These are phyloP conservation scores for Globisporangium parvum DNA, from an alignment of 352 stramenopile genomes.

Conservation along the genomic window DNA sequence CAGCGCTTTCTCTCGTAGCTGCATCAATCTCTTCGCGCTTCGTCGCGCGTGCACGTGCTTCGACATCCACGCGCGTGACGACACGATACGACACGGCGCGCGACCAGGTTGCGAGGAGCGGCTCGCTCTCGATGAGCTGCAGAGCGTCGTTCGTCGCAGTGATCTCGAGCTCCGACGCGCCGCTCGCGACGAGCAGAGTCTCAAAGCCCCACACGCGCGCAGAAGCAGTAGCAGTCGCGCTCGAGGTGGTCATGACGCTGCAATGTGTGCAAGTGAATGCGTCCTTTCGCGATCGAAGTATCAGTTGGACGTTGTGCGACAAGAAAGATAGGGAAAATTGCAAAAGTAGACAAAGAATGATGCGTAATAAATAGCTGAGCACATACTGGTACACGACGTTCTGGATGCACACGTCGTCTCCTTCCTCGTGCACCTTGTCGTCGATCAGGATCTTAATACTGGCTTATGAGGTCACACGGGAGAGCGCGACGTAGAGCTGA, in stretches of 20 bases:
- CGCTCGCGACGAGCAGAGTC: slow-evolving; percentile 34
- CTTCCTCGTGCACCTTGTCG: too few relatives aligned
- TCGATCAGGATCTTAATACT: too few relatives aligned
- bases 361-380: too few relatives aligned
- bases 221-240: too few relatives aligned
- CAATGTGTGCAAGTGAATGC: background rate
- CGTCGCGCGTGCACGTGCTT: slow-evolving; percentile 17
- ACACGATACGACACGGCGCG: slow-evolving; percentile 36
- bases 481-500: too few relatives aligned
- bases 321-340: too few relatives aligned
- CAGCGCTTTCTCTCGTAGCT: background rate
- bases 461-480: too few relatives aligned
- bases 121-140: slow-evolving; percentile 17
- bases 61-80: slow-evolving; percentile 31
- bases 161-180: slow-evolving; percentile 26
- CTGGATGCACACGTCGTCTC: too few relatives aligned
- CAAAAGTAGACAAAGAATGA: too few relatives aligned
- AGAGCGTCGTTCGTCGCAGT: slow-evolving; percentile 24
- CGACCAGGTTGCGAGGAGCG: slow-evolving; percentile 20
- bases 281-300: slow-evolving; percentile 3
- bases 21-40: slow-evolving; percentile 10
- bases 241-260: slow-evolving; percentile 1
- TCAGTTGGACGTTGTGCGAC: too few relatives aligned
- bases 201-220: slow-evolving; percentile 40
- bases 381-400: too few relatives aligned